phyloP scores from a whole-genome alignment of 2,329 filamentous ascomycete genomes.

The Xylariomycetidae sp. region DNA sequence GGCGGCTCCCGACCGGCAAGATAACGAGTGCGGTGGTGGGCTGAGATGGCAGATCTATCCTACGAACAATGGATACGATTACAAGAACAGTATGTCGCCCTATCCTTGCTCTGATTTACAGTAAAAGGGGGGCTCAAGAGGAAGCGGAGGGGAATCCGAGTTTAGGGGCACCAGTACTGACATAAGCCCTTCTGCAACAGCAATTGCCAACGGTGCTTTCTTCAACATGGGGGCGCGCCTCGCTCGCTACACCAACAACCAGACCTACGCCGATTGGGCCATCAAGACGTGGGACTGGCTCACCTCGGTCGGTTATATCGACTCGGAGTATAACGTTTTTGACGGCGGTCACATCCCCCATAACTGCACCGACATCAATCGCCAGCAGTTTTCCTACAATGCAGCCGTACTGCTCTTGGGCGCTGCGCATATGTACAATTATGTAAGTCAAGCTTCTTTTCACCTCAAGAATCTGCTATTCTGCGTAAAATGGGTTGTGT shows the following conservation, averaged over 20 bases:
- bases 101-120: too few relatives aligned
- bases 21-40: constrained; percentile 55
- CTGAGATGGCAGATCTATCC: constrained; percentile 64
- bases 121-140: too few relatives aligned
- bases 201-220: constrained; percentile 44
- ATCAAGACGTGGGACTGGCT: constrained; percentile 54
- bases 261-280: constrained; percentile 59
- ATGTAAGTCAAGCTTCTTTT: constrained; percentile 26
- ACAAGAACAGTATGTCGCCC: constrained; percentile 35
- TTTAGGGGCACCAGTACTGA: too few relatives aligned
- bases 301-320: constrained; percentile 38
- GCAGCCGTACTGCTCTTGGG: constrained; percentile 42
- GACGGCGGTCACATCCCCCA: constrained; percentile 41
- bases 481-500: too few relatives aligned
- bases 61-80: constrained; percentile 48
- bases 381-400: constrained; percentile 48
- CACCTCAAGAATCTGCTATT: background rate
- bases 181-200: constrained; percentile 15
- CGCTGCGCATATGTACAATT: constrained; percentile 35
- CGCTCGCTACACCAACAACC: constrained; percentile 59
- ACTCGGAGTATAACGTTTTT: constrained; percentile 37
- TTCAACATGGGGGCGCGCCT: constrained; percentile 52
- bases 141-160: too few relatives aligned
- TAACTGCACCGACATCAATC: constrained; percentile 40
- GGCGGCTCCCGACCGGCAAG: constrained; percentile 47